Evolutionary conservation across 441 rosid species (phyloP), one percentile per base, ranked within the genome.

Genomic region (Syzygium syzygioides): DNA sequence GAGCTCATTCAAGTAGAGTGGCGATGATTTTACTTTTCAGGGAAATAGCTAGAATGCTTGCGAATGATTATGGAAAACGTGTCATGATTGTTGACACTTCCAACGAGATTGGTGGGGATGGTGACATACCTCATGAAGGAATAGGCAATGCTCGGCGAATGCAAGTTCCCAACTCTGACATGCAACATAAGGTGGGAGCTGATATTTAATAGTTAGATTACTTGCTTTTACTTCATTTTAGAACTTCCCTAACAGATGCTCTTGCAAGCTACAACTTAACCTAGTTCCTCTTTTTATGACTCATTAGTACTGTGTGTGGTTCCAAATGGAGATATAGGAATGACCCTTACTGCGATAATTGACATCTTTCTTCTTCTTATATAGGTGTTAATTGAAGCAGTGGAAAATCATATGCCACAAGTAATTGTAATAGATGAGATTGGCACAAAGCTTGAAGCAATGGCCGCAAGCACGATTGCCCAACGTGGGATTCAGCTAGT

Each of bases 61-160:
- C 99, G 66, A 94, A 94, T 95, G 99, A 96, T 88, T 94, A 91
- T 92, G 93, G 92, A 89, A 96, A 98, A 91, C 94, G 99, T 87
- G 99, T 98, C 54, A 95, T 96, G 98, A 96, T 98, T 89, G 98
- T 98, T 92, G 99, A 98, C 86, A 96, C 99, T 87, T 96, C 98
- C 52, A 98, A 95, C 91, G 99, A 98, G 95, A 98, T 98, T 30
- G 99, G 99, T 90, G 99, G 99, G 60, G 98, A 98, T 94, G 99
- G 99, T 85, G 98, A 98, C 93, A 96, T 98, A 89, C 99, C 99
- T 79, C 99, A 98, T 94, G 95, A 96, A 68, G 98, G 98, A 89
- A 98, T 98, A 30, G 99, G 99, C 79, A 94, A 93, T 92, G 98
- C 99, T 90, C 96, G 99, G 64, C 93, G 99, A 90, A 96, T 98